These are phyloP conservation scores for Populus ilicifolia DNA, from an alignment of 345 rosid genomes.

Conservation along the genomic window DNA sequence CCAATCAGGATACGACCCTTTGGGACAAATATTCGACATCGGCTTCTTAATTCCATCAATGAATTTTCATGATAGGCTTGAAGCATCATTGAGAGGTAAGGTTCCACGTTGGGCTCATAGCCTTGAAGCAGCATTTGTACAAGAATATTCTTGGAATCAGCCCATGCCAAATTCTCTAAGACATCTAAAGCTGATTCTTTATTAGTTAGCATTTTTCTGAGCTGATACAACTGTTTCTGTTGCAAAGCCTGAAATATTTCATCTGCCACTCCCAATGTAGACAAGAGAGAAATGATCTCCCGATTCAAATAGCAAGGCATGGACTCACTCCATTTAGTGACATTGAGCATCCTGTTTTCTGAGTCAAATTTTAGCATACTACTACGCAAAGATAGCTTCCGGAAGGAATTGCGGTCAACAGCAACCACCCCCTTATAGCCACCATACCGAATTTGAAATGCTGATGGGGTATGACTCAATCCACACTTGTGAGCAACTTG, in stretches of 20 bases:
- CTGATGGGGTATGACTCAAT: constrained; percentile 68
- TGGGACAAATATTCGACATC: constrained; percentile 76
- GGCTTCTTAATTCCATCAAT: constrained; percentile 60
- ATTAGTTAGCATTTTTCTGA: constrained; percentile 60
- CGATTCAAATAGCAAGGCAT: constrained; percentile 89
- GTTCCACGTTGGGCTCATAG: constrained; percentile 66
- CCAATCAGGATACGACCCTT: constrained; percentile 80
- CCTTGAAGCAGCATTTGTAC: constrained; percentile 72
- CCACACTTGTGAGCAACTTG: constrained; percentile 81
- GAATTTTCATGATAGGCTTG: constrained; percentile 61
- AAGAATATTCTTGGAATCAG: constrained; percentile 48
- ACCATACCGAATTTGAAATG: constrained; percentile 93
- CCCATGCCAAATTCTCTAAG: constrained; percentile 55
- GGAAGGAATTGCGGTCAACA: constrained; percentile 67
- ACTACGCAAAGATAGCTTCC: constrained; percentile 71
- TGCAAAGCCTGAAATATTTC: constrained; percentile 62
- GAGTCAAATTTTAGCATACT: constrained; percentile 92
- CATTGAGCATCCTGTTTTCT: constrained; percentile 75
- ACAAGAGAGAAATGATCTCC: constrained; percentile 76
- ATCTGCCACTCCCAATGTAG: constrained; percentile 76
- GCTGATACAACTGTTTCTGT: constrained; percentile 49
- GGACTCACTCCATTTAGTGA: constrained; percentile 76
- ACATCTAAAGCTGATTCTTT: constrained; percentile 63
- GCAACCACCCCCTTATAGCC: constrained; percentile 93
- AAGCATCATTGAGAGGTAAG: constrained; percentile 89